These are phyloP conservation scores for Nemania abortiva DNA, from an alignment of 2,329 filamentous ascomycete genomes.

Conservation along the genomic window DNA sequence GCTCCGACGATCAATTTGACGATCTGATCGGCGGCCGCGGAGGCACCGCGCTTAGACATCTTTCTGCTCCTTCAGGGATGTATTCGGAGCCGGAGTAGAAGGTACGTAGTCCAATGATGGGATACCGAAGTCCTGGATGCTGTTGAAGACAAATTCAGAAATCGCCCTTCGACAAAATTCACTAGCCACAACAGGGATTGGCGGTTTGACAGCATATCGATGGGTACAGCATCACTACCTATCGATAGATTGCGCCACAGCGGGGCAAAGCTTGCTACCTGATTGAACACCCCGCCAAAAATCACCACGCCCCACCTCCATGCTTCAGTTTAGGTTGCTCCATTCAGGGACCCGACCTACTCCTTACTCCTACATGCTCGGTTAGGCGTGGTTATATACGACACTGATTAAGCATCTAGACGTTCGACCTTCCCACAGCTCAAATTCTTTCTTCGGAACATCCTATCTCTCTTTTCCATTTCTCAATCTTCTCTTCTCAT, in stretches of 20 bases:
- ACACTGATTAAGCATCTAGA: slow-evolving; percentile 11
- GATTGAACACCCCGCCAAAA: slow-evolving; percentile 46
- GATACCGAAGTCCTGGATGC: slow-evolving; percentile 16
- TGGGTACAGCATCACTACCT: background rate
- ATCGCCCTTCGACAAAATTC: background rate
- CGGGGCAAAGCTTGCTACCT: slow-evolving; percentile 19
- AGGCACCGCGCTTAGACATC: slow-evolving; percentile 66
- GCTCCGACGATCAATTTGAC: slow-evolving; percentile 98
- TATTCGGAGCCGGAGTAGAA: slow-evolving; percentile 1
- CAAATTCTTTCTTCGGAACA: background rate
- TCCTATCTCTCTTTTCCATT: background rate
- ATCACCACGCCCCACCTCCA: slow-evolving; percentile 7
- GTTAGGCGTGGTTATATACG: slow-evolving; percentile 17
- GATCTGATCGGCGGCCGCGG: slow-evolving; percentile 72
- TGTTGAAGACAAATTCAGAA: slow-evolving; percentile 18
- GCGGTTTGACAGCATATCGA: background rate
- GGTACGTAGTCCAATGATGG: background rate
- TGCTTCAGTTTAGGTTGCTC: slow-evolving; percentile 18
- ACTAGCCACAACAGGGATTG: slow-evolving; percentile 32
- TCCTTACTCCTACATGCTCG: slow-evolving; percentile 32
- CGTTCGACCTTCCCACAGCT: slow-evolving; percentile 1
- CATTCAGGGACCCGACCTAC: slow-evolving; percentile 20
- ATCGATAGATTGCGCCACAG: slow-evolving; percentile 34
- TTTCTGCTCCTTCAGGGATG: slow-evolving; percentile 35
- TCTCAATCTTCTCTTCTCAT: background rate